phyloP scores from a whole-genome alignment of 2,329 filamentous ascomycete genomes.

The Cercospora citrullina region DNA sequence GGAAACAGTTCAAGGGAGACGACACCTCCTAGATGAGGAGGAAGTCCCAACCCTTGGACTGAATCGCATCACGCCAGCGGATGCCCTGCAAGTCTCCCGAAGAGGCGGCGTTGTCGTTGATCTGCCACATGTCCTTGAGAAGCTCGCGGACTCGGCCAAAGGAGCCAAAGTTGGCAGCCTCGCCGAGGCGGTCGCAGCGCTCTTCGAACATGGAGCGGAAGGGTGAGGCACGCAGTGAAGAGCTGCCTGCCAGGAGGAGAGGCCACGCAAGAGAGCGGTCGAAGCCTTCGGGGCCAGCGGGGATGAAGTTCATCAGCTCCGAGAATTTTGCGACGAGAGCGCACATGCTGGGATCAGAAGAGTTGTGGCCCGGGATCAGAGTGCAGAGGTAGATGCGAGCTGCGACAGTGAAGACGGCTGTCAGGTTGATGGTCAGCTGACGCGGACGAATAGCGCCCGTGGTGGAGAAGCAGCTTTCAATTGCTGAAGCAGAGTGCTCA shows the following conservation, averaged over 20 bases:
- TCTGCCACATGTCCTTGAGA: slow-evolving; percentile 77
- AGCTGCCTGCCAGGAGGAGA: slow-evolving; percentile 80
- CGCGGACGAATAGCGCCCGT: slow-evolving; percentile 77
- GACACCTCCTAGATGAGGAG: slow-evolving; percentile 67
- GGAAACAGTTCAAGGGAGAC: slow-evolving; percentile 27
- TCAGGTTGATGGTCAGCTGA: slow-evolving; percentile 85
- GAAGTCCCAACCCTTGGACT: slow-evolving; percentile 87
- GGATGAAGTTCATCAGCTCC: slow-evolving; percentile 76
- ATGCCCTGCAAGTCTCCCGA: slow-evolving; percentile 63
- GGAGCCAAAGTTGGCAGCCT: slow-evolving; percentile 75
- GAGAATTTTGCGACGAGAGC: slow-evolving; percentile 77
- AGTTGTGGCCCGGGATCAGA: slow-evolving; percentile 83
- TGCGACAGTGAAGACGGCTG: slow-evolving; percentile 83
- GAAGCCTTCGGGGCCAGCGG: slow-evolving; percentile 75
- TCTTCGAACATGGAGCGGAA: slow-evolving; percentile 80
- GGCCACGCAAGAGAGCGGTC: slow-evolving; percentile 94
- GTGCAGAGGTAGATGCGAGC: slow-evolving; percentile 97
- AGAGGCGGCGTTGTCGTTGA: slow-evolving; percentile 64
- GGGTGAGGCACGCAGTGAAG: slow-evolving; percentile 67
- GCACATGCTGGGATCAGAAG: slow-evolving; percentile 69
- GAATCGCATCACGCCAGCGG: slow-evolving; percentile 95
- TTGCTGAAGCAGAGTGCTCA: slow-evolving; percentile 54
- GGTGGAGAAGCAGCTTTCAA: slow-evolving; percentile 55
- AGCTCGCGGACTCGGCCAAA: slow-evolving; percentile 81
- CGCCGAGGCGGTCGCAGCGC: slow-evolving; percentile 71